Evolutionary conservation across 495 filamentous ascomycete genomes (phyloP), one percentile per base, ranked within the genome.

Genomic region (Saxophila tyrrhenica): DNA sequence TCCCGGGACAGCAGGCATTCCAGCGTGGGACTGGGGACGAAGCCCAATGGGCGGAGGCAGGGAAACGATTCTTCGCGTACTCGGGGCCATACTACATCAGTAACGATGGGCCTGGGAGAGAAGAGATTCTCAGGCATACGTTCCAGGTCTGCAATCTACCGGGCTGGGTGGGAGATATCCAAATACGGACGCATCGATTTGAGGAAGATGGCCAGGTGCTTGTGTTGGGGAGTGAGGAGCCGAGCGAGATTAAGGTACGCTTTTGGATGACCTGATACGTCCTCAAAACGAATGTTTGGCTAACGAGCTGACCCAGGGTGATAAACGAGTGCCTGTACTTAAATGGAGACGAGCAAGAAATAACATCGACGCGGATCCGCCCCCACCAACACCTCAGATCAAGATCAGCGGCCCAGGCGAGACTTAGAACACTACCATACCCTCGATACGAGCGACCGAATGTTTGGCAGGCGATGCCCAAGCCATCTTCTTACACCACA

Each of bases 41-140:
- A 17, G 49, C 59, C 42, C 59, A 65, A 32, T 63, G 64, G 53
- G 64, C 61, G 11, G 64, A 65, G 43, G 64, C 63, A 19, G 62
- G 52, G 20, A 62, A 59, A 22, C 53, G 62, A 3, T 64, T 59
- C 51, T 56, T 66, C 9, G 64, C 52, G 13, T 67, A 67, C 39
- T 52, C 46, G 0, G 65, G 65, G 9, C 58, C 61, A 21, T 67
- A 56, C 39, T 64, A 59, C 43, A 64, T 64, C 60, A 56, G 42
- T 11, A 29, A 61, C 29, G 62, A 64, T 24, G 55, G 60, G 3
- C 29, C 11, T 5, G 60, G 57, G 25, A 24, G 57, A 42, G 50
- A 56, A 50, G 62, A 64, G 50, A 49, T 51, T 17, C 50, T 64
- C 10, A 19, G 56, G 16, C 62, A 64, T 42, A 57, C 52, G 17